Evolutionary conservation across 176 grass and related monocot genomes (phyloP).

Genomic region (Carex myosuroides): DNA sequence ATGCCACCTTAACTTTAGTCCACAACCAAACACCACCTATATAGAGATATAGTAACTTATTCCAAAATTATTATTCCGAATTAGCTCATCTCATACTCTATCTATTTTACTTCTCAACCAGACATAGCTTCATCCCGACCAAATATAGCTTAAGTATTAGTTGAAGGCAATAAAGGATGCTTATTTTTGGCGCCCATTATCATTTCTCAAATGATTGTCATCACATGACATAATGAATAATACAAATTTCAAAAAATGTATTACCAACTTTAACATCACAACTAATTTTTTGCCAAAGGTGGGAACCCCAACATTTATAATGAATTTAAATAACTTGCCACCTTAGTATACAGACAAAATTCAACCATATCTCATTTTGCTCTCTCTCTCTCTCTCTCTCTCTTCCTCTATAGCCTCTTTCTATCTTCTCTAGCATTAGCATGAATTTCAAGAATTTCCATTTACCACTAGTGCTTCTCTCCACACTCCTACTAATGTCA

Average conservation of each 20-base stretch:
- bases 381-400: not conserved
- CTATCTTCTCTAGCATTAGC: constrained; percentile 14
- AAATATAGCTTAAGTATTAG: too few relatives aligned
- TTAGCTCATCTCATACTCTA: too few relatives aligned
- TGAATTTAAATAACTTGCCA: not conserved
- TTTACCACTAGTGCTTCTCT: constrained; percentile 17
- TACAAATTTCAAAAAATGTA: not conserved
- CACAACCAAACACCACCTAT: too few relatives aligned
- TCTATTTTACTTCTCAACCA: too few relatives aligned
- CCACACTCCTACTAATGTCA: constrained; percentile 24
- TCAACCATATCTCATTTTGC: constrained; percentile 1
- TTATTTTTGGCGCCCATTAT: not conserved
- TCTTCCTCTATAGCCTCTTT: not conserved
- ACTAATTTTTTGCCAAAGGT: not conserved
- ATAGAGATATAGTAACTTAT: too few relatives aligned
- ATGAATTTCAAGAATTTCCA: constrained; percentile 25
- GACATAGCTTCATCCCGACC: too few relatives aligned
- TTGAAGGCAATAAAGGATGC: not conserved
- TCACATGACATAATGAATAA: not conserved
- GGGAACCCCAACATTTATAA: constrained; percentile 9
- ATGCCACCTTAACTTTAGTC: too few relatives aligned
- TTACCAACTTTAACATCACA: not conserved
- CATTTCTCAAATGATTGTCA: not conserved
- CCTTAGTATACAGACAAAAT: constrained; percentile 15
- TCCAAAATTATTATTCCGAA: too few relatives aligned